These are phyloP conservation scores for Exidia glandulosa DNA, from an alignment of 768 basidiomycete genomes.

Conservation along the genomic window DNA sequence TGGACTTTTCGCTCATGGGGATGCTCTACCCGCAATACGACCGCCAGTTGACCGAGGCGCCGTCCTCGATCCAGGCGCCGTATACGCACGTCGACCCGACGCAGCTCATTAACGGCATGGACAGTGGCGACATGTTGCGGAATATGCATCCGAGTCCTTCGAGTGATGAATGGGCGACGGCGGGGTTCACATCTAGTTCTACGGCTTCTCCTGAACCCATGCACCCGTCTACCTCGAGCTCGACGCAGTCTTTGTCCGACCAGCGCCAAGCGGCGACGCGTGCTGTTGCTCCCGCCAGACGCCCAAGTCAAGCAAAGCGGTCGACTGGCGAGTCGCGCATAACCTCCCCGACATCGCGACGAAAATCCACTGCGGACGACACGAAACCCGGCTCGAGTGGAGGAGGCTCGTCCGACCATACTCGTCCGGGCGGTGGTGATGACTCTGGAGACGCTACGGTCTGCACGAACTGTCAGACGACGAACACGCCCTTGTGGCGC, in stretches of 20 bases:
- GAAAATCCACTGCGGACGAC: slow-evolving; percentile 1
- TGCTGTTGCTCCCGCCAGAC: slow-evolving; percentile 1
- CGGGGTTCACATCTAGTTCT: slow-evolving; percentile 45
- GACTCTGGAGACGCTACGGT: slow-evolving; percentile 70
- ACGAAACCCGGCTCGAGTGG: background rate
- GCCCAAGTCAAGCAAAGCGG: background rate
- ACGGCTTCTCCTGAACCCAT: slow-evolving; percentile 14
- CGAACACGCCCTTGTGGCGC: slow-evolving; percentile 89
- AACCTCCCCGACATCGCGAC: background rate
- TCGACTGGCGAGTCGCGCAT: background rate
- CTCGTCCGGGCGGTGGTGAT: slow-evolving; percentile 24
- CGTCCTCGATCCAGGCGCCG: slow-evolving; percentile 26
- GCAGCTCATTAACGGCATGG: slow-evolving; percentile 51
- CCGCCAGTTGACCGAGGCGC: slow-evolving; percentile 23
- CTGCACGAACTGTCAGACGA: slow-evolving; percentile 93
- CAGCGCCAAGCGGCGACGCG: background rate
- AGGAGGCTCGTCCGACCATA: background rate
- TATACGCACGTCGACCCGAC: slow-evolving; percentile 86
- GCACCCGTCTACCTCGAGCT: slow-evolving; percentile 27
- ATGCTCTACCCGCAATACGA: slow-evolving; percentile 52
- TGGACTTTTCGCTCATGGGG: slow-evolving; percentile 48
- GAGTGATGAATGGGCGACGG: slow-evolving; percentile 72
- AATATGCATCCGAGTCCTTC: slow-evolving; percentile 63
- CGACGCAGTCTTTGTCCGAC: background rate
- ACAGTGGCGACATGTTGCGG: background rate